A percentile compares a stretch with the other conserved stretches of the same genome.
phyloP scores from a whole-genome alignment of 768 basidiomycete species.

The Lanmaoa pseudosensibilis region DNA sequence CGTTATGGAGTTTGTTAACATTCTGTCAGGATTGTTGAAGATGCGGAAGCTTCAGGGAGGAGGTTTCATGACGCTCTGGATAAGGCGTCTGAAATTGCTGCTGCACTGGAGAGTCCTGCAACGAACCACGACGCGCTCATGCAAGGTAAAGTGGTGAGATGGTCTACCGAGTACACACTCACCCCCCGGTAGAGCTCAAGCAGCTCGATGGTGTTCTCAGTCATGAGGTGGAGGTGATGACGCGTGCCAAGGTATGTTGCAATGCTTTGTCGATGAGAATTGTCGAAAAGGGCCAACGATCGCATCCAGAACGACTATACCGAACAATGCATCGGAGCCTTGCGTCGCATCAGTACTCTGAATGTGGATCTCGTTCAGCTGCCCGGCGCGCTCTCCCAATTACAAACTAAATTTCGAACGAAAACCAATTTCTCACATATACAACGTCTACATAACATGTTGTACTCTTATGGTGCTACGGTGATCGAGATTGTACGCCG shows the following conservation, averaged over 20 bases:
- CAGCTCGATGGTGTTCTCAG: constrained; percentile 63
- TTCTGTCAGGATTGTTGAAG: constrained; percentile 51
- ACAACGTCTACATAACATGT: constrained; percentile 81
- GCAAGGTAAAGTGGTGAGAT: constrained; percentile 43
- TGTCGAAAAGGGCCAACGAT: background rate
- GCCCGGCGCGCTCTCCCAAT: constrained; percentile 57
- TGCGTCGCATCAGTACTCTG: constrained; percentile 75
- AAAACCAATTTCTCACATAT: constrained; percentile 91
- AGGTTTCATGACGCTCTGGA: constrained; percentile 62
- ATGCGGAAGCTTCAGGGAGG: constrained; percentile 54
- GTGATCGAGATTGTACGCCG: constrained; percentile 88
- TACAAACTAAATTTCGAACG: constrained; percentile 73
- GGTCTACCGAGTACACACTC: background rate
- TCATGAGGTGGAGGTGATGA: constrained; percentile 57
- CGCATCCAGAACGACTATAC: constrained; percentile 66
- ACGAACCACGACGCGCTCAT: constrained; percentile 50
- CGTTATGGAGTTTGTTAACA: background rate
- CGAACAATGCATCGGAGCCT: constrained; percentile 57
- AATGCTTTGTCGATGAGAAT: background rate
- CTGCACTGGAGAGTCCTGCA: constrained; percentile 54
- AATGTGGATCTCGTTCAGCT: constrained; percentile 81
- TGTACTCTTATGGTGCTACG: constrained; percentile 90
- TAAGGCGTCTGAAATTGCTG: constrained; percentile 50
- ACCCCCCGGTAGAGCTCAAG: constrained; percentile 52
- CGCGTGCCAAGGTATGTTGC: constrained; percentile 50